A percentile compares a stretch with the other conserved stretches of the same genome.
Evolutionary conservation across 345 rosid genomes (phyloP).

Genomic region (Syzygium oleosum): DNA sequence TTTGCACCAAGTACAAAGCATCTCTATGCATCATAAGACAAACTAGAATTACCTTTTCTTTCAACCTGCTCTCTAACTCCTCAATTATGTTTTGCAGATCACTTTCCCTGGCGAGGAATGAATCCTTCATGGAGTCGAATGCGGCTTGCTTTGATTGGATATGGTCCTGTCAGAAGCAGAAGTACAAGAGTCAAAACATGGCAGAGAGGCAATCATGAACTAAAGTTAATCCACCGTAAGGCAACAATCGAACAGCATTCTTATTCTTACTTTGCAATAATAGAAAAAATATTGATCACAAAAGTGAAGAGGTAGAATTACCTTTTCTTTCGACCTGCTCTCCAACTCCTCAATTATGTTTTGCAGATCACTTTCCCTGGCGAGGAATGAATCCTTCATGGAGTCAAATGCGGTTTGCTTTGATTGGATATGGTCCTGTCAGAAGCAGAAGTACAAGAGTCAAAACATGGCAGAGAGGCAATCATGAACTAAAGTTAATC

Average conservation of each 20-base stretch:
- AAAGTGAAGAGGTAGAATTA: background rate
- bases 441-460: background rate
- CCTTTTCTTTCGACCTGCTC: background rate
- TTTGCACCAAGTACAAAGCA: background rate
- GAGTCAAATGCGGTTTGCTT: constrained; percentile 1
- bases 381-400: background rate
- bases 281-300: background rate
- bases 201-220: background rate
- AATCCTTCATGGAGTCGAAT: background rate
- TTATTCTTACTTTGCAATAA: background rate
- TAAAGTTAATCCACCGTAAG: background rate
- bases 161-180: constrained; percentile 1
- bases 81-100: constrained; percentile 2
- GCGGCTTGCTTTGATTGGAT: constrained; percentile 1
- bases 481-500: background rate
- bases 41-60: background rate
- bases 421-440: constrained; percentile 4
- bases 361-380: constrained; percentile 7
- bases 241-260: background rate
- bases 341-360: constrained; percentile 4
- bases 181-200: background rate
- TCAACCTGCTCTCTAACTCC: constrained; percentile 4
- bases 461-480: background rate
- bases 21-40: background rate
- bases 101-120: constrained; percentile 3